Percentiles rank a stretch among this genome's conserved stretches.
Conservation (phyloP, 2,329 filamentous ascomycete genomes). For the Penicillium italicum region DNA sequence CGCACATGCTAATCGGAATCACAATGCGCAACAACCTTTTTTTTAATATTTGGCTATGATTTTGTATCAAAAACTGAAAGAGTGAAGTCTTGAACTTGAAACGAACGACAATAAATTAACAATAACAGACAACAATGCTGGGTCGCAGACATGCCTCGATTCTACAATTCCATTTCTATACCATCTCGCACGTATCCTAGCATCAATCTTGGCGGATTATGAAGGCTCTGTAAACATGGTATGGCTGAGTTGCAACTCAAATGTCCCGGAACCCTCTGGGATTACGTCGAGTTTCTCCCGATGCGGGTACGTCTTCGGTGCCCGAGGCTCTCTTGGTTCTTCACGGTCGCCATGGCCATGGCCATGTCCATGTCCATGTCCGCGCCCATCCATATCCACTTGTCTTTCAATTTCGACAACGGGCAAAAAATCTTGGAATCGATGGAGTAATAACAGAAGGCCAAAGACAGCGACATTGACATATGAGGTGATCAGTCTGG, state of each 20-base stretch:
- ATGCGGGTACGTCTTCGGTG: neutral
- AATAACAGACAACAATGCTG: neutral
- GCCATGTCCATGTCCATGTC: too few species aligned
- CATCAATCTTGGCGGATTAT: neutral
- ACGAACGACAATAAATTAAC: neutral
- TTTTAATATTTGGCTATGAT: neutral
- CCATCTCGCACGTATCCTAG: neutral
- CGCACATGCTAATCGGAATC: neutral
- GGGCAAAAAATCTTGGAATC: slow-evolving; percentile 29
- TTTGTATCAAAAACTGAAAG: neutral
- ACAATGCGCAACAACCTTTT: neutral
- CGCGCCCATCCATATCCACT: neutral
- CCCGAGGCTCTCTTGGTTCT: neutral
- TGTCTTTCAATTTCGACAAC: slow-evolving; percentile 1
- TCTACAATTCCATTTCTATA: neutral
- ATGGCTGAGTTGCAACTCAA: slow-evolving; percentile 4
- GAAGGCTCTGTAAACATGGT: neutral
- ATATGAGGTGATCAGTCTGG: slow-evolving; percentile 60
- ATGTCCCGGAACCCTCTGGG: neutral
- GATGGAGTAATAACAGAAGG: slow-evolving; percentile 52
- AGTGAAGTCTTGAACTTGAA: neutral
- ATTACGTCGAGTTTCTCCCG: neutral
- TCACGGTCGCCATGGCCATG: neutral
- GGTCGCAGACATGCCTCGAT: neutral
- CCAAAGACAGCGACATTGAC: slow-evolving; percentile 61